These are phyloP conservation scores for Stagonosporopsis tanaceti DNA, from an alignment of 2,329 filamentous ascomycete genomes.

Conservation along the genomic window DNA sequence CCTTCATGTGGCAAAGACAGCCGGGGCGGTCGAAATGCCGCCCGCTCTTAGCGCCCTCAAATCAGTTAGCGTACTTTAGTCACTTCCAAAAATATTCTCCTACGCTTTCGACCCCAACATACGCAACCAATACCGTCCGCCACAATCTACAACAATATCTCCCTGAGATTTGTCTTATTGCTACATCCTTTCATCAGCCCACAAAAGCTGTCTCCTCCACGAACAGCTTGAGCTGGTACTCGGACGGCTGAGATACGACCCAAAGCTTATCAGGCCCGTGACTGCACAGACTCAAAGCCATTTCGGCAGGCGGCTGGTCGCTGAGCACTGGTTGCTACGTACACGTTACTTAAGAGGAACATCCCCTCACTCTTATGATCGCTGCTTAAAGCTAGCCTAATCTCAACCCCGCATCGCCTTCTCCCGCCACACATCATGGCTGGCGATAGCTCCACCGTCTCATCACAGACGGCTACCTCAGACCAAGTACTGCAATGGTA, in stretches of 20 bases:
- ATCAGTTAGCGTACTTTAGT: background rate
- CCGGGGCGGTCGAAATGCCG: slow-evolving; percentile 13
- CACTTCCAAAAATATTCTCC: slow-evolving; percentile 20
- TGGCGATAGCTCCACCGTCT: slow-evolving; percentile 24
- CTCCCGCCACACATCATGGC: slow-evolving; percentile 29
- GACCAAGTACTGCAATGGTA: slow-evolving; percentile 46
- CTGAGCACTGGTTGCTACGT: slow-evolving; percentile 22
- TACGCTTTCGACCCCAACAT: slow-evolving; percentile 17
- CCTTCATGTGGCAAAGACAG: background rate
- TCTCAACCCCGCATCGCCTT: slow-evolving; percentile 5
- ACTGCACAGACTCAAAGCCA: slow-evolving; percentile 26
- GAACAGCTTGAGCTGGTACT: slow-evolving; percentile 7
- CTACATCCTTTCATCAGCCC: background rate
- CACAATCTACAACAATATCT: slow-evolving; percentile 6
- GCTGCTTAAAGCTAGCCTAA: slow-evolving; percentile 16
- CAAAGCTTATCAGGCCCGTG: slow-evolving; percentile 24
- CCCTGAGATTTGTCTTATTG: slow-evolving; percentile 7
- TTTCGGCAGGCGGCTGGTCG: slow-evolving; percentile 9
- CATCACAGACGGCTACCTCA: slow-evolving; percentile 25
- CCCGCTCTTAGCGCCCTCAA: slow-evolving; percentile 5
- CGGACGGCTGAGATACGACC: slow-evolving; percentile 13
- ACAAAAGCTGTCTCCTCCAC: slow-evolving; percentile 8
- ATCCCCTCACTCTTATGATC: slow-evolving; percentile 15
- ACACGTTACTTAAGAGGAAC: slow-evolving; percentile 11
- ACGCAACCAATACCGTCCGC: slow-evolving; percentile 7